Evolutionary conservation across 352 stramenopile genomes (phyloP), one percentile per base, ranked within the genome.

Genomic region (Thraustochytrium sp.): DNA sequence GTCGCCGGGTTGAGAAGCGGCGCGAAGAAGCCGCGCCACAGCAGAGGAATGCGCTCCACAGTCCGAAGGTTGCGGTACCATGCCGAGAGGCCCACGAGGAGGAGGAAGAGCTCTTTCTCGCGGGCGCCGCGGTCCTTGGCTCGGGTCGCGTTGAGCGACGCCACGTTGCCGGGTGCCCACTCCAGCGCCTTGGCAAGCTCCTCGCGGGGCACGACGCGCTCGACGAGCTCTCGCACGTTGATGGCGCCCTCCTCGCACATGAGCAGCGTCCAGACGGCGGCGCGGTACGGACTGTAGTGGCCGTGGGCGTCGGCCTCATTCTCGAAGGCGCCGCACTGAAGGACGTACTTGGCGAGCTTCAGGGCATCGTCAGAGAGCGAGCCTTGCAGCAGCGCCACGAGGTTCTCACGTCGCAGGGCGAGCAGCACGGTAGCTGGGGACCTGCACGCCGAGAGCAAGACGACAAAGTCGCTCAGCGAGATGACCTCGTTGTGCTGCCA

Each of bases 321-420:
- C 65, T 77, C 65, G 26, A 77, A 77, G 40, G 26, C 65, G 3
- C 65, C 65, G 26, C 65, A 64, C 26, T n/a, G 11, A 8, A 77
- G 5, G 64, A 77, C 46, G 31, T 77, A 77, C 5, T 77, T 77
- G 65, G 65, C 65, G 5, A 77, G 65, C 65, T 77, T 77, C 16
- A 77, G 26, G 40, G 65, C 65, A 75, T 77, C 65, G 46, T 77
- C 65, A 13, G 65, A 77, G 3, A 77, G 26, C 65, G 65, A 29
- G 16, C 65, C 65, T 77, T 77, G 65, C 65, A 77, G 18, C 8
- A 77, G 65, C 26, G 65, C 65, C n/a, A 77, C 65, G 11, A 77
- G 26, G 31, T 77, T 77, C 26, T 77, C 65, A 18, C 36, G 65
- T 29, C 48, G 68, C 36, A 77, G 26, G 18, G 65, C 38, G 46